These are phyloP conservation scores for Solanum pennellii DNA, from an alignment of 257 asterid genomes.

Conservation along the genomic window DNA sequence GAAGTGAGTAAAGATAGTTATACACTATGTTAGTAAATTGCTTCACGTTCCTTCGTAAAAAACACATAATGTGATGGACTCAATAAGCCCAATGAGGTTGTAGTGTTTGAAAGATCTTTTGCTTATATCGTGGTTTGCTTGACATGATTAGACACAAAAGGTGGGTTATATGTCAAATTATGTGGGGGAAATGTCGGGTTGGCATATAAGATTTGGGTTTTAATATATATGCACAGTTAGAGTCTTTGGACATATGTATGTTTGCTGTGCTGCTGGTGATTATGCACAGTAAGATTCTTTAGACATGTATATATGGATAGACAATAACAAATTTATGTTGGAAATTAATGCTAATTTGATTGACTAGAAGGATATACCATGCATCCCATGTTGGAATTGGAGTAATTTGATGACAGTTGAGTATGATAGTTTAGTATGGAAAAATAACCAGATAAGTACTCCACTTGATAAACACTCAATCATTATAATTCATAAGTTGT, in stretches of 20 bases:
- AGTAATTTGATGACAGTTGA: background rate
- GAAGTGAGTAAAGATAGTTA: background rate
- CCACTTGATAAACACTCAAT: background rate
- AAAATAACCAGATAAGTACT: background rate
- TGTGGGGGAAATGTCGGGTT: background rate
- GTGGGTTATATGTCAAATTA: background rate
- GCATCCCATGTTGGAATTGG: background rate
- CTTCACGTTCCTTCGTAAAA: background rate
- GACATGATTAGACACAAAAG: background rate
- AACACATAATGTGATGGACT: background rate
- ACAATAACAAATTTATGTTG: background rate
- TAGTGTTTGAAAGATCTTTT: background rate
- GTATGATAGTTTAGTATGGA: background rate
- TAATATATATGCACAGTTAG: background rate
- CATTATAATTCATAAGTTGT: background rate
- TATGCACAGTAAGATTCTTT: background rate
- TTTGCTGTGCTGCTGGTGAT: background rate
- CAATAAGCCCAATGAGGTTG: background rate
- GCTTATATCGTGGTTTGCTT: background rate
- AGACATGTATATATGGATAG: background rate
- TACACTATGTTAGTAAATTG: background rate
- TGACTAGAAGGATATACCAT: background rate
- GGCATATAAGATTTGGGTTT: background rate
- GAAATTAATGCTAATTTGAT: background rate
- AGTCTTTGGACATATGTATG: background rate